Base-by-base conservation (phyloP, 2,329 filamentous ascomycete genomes). In the Fonsecaea multimorphosa region DNA sequence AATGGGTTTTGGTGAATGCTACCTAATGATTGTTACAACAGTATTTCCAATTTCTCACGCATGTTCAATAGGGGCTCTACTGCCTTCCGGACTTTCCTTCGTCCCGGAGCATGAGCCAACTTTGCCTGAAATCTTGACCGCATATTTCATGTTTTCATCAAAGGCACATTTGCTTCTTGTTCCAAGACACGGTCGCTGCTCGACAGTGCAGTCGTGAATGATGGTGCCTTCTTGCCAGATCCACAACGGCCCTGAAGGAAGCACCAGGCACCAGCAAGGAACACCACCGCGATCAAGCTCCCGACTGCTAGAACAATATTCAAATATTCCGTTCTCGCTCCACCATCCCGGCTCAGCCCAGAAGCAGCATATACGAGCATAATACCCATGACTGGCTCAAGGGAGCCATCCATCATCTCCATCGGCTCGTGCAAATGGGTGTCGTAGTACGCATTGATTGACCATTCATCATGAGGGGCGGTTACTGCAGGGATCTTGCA, bases 341-440 rank as follows among this genome's bases (percentile, higher is more conserved):
- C 3, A 16, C 9, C 44, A 14, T 12, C 8, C 9, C 19, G 31
- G 5, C 34, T 29, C 11, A 22, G 27, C 2, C 22, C 32, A 9
- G 36, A 14, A 12, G 53, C 65, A 16, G 64, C 58, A 38, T 67
- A 67, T 29, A 61, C 38, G 24, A 67, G 56, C 44, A 53, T 52
- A 22, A 67, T 67, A 19, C 65, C 65, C 65, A 67, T 67, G 36
- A 67, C 58, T 11, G 65, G 65, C 34, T 67, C 65, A 5, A 67
- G 65, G 12, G 49, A 55, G 9, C 61, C 61, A 38, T 67, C 65
- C 57, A 61, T 56, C 44, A 55, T 59, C 8, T 8, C 22, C 65
- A 67, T 67, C 8, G 65, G 65, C 34, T 60, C 29, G 27, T 67
- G 61, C 16, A 58, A 22, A 2, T 31, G n/a, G 14, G 65, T 67